Evolutionary conservation across 805 yeast genomes (phyloP).

Genomic region (Wickerhamomyces tratensis): DNA sequence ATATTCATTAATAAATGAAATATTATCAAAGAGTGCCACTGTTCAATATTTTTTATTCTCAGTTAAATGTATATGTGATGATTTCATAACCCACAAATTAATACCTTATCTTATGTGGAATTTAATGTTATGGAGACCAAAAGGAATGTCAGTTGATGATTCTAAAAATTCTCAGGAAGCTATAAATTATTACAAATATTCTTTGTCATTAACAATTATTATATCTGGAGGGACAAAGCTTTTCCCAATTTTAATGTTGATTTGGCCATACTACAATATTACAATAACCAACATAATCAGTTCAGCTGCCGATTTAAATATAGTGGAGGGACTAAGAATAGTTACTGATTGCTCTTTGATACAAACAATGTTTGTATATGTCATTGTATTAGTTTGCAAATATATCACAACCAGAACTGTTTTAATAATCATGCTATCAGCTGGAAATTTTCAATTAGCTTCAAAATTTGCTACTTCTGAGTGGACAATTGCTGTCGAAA

Average conservation of each 20-base stretch:
- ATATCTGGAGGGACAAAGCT: constrained; percentile 73
- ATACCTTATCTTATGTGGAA: constrained; percentile 22
- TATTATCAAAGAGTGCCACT: constrained; percentile 24
- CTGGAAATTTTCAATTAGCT: too few relatives aligned
- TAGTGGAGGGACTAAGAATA: constrained; percentile 54
- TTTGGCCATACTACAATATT: constrained; percentile 93
- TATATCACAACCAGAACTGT: constrained; percentile 7
- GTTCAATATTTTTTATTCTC: constrained; percentile 51
- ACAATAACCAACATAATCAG: constrained; percentile 51
- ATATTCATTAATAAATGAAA: constrained; percentile 22
- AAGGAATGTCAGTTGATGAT: constrained; percentile 3
- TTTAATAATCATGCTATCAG: constrained; percentile 7
- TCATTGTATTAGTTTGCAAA: constrained; percentile 3
- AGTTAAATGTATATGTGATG: constrained; percentile 38
- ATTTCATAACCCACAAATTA: constrained; percentile 27
- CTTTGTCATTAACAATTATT: constrained; percentile 57
- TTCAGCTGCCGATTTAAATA: constrained; percentile 48
- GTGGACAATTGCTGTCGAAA: too few relatives aligned
- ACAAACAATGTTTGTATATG: constrained; percentile 6
- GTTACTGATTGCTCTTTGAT: constrained; percentile 22
- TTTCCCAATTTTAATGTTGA: constrained; percentile 85
- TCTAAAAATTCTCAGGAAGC: constrained; percentile 2
- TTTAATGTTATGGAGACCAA: constrained; percentile 20
- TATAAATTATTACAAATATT: constrained; percentile 23
- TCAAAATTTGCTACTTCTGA: too few relatives aligned